Percentiles rank a stretch among this genome's conserved stretches.
These are phyloP conservation scores for Saussurea involucrata DNA, from an alignment of 129 eudicot genomes.

Conservation along the genomic window DNA sequence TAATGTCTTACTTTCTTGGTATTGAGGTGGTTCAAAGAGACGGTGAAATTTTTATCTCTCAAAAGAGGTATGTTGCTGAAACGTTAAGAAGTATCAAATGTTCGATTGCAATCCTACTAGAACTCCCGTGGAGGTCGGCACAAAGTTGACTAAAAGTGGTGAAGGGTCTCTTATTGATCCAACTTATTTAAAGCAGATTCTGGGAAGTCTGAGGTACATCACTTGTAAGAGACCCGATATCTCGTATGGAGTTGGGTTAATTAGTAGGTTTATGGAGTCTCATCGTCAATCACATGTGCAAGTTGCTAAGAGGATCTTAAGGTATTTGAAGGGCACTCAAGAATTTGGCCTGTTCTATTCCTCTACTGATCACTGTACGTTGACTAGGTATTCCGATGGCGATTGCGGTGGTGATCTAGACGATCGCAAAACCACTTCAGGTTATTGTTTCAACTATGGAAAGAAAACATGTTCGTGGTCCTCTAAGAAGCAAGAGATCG, in stretches of 20 bases:
- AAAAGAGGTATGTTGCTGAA: not conserved
- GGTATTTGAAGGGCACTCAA: slow-evolving; percentile 11
- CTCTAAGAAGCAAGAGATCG: not conserved
- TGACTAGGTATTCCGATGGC: not conserved
- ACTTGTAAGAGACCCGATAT: slow-evolving; percentile 14
- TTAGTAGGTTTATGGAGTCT: slow-evolving; percentile 4
- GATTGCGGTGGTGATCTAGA: slow-evolving; percentile 7
- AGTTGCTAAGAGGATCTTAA: slow-evolving; percentile 4
- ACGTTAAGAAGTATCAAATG: not conserved
- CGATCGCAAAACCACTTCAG: not conserved
- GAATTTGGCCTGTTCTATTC: slow-evolving; percentile 7
- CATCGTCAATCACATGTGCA: slow-evolving; percentile 7
- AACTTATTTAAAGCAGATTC: slow-evolving; percentile 11
- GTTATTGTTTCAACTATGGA: not conserved
- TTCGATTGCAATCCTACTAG: not conserved
- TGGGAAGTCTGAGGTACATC: slow-evolving; percentile 10
- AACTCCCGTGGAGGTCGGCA: not conserved
- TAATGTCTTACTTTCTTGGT: not conserved
- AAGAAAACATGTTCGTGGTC: not conserved
- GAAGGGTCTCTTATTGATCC: not conserved
- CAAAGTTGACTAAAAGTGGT: not conserved
- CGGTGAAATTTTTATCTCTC: not conserved
- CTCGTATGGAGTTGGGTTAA: not conserved
- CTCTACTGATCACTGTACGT: not conserved
- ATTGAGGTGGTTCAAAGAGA: not conserved